Conservation (phyloP, 805 yeast genomes). For the Candida namnaoensis region DNA sequence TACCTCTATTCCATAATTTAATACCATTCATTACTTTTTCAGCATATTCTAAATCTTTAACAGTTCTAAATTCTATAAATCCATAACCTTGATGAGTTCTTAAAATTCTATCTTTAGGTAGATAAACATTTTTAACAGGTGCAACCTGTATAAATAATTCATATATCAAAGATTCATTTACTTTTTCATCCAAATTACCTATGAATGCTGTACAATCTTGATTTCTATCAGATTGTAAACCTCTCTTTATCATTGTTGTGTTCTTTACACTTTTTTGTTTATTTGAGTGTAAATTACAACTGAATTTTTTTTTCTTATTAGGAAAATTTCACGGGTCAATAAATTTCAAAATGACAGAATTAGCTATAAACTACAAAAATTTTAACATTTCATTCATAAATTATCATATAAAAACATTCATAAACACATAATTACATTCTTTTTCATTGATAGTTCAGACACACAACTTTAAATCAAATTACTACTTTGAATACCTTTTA, state of each 20-base stretch:
- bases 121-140: constrained; percentile 58
- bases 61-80: constrained; percentile 61
- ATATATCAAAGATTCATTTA: constrained; percentile 60
- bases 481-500: constrained; percentile 27
- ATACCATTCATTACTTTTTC: constrained; percentile 50
- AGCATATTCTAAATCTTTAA: constrained; percentile 65
- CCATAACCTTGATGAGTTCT: constrained; percentile 81
- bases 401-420: no score
- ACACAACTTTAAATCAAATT: constrained; percentile 1
- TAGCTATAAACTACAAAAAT: no score
- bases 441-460: no score
- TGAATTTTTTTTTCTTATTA: no score
- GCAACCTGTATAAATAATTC: constrained; percentile 84
- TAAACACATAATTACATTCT: no score
- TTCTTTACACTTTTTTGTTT: no score
- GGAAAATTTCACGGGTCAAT: neutral
- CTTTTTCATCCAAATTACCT: constrained; percentile 76
- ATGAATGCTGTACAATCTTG: constrained; percentile 63
- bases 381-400: no score
- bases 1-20: constrained; percentile 47
- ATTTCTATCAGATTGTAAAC: constrained; percentile 39
- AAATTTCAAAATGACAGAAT: no score
- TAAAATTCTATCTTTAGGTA: constrained; percentile 74
- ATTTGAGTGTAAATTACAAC: no score
- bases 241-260: constrained; percentile 22